phyloP scores from a whole-genome alignment of 306 rosid genomes.

The Nissolia schottii region DNA sequence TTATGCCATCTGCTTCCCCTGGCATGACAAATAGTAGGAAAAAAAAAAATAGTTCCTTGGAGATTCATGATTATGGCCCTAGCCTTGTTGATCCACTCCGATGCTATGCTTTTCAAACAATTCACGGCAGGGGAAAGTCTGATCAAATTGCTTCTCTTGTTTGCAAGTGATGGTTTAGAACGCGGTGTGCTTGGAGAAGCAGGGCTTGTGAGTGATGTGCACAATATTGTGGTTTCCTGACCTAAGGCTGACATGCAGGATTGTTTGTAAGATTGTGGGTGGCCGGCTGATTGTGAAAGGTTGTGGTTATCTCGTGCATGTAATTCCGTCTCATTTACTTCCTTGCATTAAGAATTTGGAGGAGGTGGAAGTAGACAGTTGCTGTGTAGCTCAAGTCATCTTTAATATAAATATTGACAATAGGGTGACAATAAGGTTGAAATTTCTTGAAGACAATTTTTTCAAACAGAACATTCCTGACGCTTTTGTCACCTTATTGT shows the following conservation, averaged over 20 bases:
- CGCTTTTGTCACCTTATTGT: too few species aligned
- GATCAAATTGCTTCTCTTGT: neutral
- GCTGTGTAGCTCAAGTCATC: too few species aligned
- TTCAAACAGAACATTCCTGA: too few species aligned
- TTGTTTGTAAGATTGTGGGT: slow-evolving; percentile 8
- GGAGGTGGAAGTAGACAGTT: too few species aligned
- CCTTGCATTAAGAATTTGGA: too few species aligned
- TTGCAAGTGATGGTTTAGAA: slow-evolving; percentile 15
- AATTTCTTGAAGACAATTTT: too few species aligned
- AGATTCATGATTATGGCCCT: neutral
- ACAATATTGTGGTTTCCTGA: slow-evolving; percentile 20
- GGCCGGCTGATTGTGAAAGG: slow-evolving; percentile 13
- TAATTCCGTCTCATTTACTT: too few species aligned
- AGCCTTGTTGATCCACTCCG: neutral
- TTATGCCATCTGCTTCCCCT: slow-evolving; percentile 12
- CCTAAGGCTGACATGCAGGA: slow-evolving; percentile 11
- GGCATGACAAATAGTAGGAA: slow-evolving; percentile 19
- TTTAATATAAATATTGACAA: too few species aligned
- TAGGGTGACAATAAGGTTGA: too few species aligned
- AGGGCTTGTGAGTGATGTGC: slow-evolving; percentile 11
- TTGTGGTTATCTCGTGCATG: too few species aligned
- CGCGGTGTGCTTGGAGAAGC: slow-evolving; percentile 16
- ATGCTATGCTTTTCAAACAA: neutral
- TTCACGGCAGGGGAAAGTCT: neutral
- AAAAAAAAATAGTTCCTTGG: slow-evolving; percentile 7